A percentile compares a stretch with the other conserved stretches of the same genome.
These are phyloP conservation scores for Xerocomellus intermedius DNA, from an alignment of 768 basidiomycete genomes.

Conservation along the genomic window DNA sequence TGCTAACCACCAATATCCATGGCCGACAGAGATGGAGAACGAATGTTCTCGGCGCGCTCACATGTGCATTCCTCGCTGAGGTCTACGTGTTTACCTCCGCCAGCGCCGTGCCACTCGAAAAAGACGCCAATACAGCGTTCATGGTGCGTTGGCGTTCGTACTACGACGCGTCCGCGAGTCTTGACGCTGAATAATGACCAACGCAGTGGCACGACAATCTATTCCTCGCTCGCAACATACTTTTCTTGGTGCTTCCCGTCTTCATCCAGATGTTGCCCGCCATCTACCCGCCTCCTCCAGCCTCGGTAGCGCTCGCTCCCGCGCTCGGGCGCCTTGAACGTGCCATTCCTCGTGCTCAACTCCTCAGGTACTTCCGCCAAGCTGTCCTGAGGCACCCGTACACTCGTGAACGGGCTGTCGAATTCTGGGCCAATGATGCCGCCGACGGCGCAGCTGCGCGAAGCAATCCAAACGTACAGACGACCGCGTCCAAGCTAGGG, in stretches of 20 bases:
- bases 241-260: conserved; percentile 60
- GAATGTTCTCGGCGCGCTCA: conserved; percentile 46
- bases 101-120: conserved; percentile 45
- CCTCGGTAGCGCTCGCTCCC: conserved; percentile 27
- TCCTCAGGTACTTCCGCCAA: conserved; percentile 55
- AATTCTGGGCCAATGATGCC: conserved; percentile 60
- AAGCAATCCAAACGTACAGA: conserved; percentile 46
- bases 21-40: conserved; percentile 45
- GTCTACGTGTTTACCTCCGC: conserved; percentile 51
- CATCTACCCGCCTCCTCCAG: conserved; percentile 26
- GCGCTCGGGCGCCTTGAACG: conserved; percentile 33
- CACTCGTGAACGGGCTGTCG: conserved; percentile 44
- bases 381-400: conserved; percentile 54
- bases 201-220: conserved; percentile 66
- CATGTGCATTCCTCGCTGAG: conserved; percentile 51
- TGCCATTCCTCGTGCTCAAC: conserved; percentile 46
- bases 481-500: conserved; percentile 46
- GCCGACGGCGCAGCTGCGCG: conserved; percentile 51
- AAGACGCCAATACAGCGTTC: conserved; percentile 35
- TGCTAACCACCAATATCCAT: conserved; percentile 42
- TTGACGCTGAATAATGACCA: neutral
- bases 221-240: conserved; percentile 48
- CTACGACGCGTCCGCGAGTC: neutral
- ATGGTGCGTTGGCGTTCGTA: conserved; percentile 35
- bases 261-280: conserved; percentile 44